Evolutionary conservation across 345 rosid genomes (phyloP), one percentile per base, ranked within the genome.

Genomic region (Populus pruinosa): DNA sequence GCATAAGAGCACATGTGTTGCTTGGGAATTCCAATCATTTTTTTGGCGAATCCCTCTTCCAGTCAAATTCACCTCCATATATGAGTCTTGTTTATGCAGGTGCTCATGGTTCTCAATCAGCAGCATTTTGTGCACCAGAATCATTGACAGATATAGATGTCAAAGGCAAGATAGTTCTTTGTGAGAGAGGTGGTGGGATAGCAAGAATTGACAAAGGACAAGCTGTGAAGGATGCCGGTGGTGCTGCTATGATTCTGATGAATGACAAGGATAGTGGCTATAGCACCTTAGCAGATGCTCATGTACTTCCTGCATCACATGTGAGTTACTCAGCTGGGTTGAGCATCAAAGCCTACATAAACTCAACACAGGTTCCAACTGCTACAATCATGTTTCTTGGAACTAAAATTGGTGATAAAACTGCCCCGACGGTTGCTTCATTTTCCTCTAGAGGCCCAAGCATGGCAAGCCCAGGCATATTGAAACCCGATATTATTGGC

Each of bases 401-500:
- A 47, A 77, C 80, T 77, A 39, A 35, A 11, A 62, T 61, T 44
- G 75, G 70, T 11, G 47, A 29, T 14, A 23, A 16, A 25, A 29
- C 29, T 29, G 44, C 76, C 3, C 75, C 80, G 6, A n/a, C 47
- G 2, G 64, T 77, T 29, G 21, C 80, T 43, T 62, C 53, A 3
- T 77, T 77, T 50, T 77, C 80, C 49, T 70, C 75, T 3, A 62
- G 75, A 63, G 71, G 80, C 5, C 80, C 80, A 14, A 63, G 69
- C 53, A 21, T 39, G 61, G 76, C 69, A 5, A 76, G 76, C 21
- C 83, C 83, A 14, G 83, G 77, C 11, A 81, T 81, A 62, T 49
- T 81, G 56, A 76, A 81, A 61, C 83, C 80, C 2, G 83, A 76
- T 69, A 50, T 81, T 44, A n/a, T 71, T 21, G 83, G 80, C 66